phyloP scores from a whole-genome alignment of 352 stramenopile species.

The Globisporangium polare region DNA sequence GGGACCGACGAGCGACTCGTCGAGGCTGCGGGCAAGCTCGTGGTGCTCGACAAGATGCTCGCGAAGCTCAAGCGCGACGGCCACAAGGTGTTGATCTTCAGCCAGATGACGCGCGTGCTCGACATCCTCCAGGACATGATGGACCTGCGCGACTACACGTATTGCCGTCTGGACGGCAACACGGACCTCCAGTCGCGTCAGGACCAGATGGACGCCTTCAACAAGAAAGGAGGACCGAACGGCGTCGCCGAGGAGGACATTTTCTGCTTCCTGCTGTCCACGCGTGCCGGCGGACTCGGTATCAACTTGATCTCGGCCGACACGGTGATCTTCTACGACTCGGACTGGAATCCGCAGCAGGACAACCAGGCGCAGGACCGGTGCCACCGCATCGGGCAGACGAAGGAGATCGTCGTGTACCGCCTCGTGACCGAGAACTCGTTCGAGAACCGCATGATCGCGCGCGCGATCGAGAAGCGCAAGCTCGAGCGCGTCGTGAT shows the following conservation, averaged over 20 bases:
- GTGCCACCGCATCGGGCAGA: conserved; percentile 90
- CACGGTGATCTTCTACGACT: conserved; percentile 97
- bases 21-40: conserved; percentile 94
- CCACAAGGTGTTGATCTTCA: conserved; percentile 99
- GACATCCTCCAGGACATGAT: conserved; percentile 98
- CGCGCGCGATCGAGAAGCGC: conserved; percentile 89
- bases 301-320: conserved; percentile 97
- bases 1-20: conserved; percentile 89
- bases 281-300: conserved; percentile 94
- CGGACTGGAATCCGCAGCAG: conserved; percentile 98
- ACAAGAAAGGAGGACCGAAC: conserved; percentile 51
- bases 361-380: conserved; percentile 92
- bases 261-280: conserved; percentile 86
- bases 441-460: conserved; percentile 94
- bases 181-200: conserved; percentile 92
- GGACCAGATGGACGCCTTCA: conserved; percentile 97
- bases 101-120: conserved; percentile 97
- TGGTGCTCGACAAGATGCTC: conserved; percentile 98
- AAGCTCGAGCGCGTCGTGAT: conserved; percentile 89
- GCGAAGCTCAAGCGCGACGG: conserved; percentile 91
- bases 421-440: conserved; percentile 91
- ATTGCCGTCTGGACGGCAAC: conserved; percentile 96
- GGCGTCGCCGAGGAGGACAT: conserved; percentile 37
- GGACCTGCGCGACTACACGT: conserved; percentile 82
- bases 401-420: conserved; percentile 89